Percentiles rank a stretch among this genome's conserved stretches.
Evolutionary conservation across 176 grass and related monocot species (phyloP).

Genomic region (Bolboschoenus planiculmis): DNA sequence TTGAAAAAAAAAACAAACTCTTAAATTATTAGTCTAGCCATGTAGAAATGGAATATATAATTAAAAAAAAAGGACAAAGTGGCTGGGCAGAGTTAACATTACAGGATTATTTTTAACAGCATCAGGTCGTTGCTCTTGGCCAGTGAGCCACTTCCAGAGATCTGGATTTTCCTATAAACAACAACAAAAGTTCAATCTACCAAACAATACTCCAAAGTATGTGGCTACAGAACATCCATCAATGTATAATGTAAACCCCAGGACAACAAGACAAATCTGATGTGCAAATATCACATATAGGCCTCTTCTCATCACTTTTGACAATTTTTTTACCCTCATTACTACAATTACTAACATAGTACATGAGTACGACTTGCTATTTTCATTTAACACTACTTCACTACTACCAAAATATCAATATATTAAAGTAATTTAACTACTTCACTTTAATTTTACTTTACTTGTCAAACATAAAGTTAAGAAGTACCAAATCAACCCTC

Average conservation of each 20-base stretch:
- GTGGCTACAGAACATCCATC: neutral
- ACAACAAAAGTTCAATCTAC: conserved; percentile 13
- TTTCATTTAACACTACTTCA: neutral
- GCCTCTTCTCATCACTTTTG: neutral
- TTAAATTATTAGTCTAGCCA: neutral
- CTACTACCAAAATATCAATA: neutral
- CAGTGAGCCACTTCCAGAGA: conserved; percentile 91
- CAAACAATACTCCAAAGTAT: neutral
- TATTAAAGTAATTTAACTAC: neutral
- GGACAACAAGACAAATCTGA: neutral
- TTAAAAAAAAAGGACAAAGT: neutral
- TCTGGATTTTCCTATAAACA: conserved; percentile 98
- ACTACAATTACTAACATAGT: neutral
- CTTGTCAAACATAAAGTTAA: neutral
- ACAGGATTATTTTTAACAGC: conserved; percentile 52
- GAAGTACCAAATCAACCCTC: neutral
- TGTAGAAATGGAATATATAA: neutral
- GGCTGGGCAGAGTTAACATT: conserved; percentile 10
- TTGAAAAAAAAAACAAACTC: neutral
- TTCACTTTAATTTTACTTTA: no score
- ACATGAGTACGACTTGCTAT: neutral
- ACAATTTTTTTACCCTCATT: neutral
- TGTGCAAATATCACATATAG: neutral
- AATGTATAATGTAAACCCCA: neutral
- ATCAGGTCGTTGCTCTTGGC: conserved; percentile 76